Base-by-base conservation (phyloP, 1,139 yeast species). In the Zygosaccharomyces sapae region DNA sequence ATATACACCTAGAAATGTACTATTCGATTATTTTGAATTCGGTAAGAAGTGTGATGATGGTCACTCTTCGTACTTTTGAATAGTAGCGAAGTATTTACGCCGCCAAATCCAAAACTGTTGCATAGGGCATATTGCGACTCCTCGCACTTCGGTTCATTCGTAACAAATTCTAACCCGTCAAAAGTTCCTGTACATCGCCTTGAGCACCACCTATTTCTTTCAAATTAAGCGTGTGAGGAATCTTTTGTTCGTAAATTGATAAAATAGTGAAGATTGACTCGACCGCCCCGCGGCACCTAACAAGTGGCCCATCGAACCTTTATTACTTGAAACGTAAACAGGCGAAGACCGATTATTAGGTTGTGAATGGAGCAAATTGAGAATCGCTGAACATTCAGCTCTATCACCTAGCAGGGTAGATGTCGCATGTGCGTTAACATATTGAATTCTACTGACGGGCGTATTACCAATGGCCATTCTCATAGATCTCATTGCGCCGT, bases 81-180 rank as follows among this genome's bases (percentile, higher is more conserved):
- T 50, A 74, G 71, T 10, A 87, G 55, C 1, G 95, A 77, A 10
- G 95, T 84, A 66, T 94, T 94, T 5, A 95, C 89, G 10, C 99
- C 99, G 6, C 99, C 99, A 70, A 94, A 92, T 0, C 98, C 99
- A 70, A 94, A 92, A 55, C 96, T 87, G 63, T 94, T 94, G 47
- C 89, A 80, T 57, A 94, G 55, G 0, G 92, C 97, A 55, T 77
- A 74, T 5, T 74, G 61, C 7, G 86, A 62, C 33, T 66, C 70
- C 13, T 65, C 48, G 2, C 48, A 12, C 4, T 54, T 42, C 33
- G 83, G 70, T 5, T 59, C 54, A 30, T 76, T 69, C 0, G 80
- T 76, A 4, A 87, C 83, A 57, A 83, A 84, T 59, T 86, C 82
- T 55, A 86, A 76, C 7, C 65, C 50, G 3, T 41, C 56, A 57